Conservation (phyloP, 768 basidiomycete genomes). For the Astraeus odoratus region DNA sequence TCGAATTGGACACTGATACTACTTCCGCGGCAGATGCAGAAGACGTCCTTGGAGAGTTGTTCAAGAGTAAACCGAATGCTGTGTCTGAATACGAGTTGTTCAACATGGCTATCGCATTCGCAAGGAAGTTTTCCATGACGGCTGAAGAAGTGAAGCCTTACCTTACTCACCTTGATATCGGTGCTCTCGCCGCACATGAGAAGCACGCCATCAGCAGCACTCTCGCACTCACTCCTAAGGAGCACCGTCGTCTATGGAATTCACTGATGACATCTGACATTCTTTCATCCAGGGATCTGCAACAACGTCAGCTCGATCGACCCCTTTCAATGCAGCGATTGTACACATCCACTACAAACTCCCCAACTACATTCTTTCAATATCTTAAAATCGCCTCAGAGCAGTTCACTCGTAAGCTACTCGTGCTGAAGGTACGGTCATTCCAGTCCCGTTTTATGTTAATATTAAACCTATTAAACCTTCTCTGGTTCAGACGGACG, state of each 20-base stretch:
- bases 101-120: conserved; percentile 41
- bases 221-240: conserved; percentile 32
- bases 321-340: conserved; percentile 54
- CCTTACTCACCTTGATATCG: conserved; percentile 47
- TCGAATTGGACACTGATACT: conserved; percentile 16
- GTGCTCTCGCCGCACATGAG: conserved; percentile 45
- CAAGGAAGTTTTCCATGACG: conserved; percentile 36
- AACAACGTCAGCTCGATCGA: conserved; percentile 41
- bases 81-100: conserved; percentile 59
- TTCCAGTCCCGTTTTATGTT: background rate
- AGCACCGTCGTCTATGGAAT: conserved; percentile 54
- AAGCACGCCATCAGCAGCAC: conserved; percentile 45
- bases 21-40: conserved; percentile 32
- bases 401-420: conserved; percentile 50
- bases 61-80: conserved; percentile 45
- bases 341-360: conserved; percentile 49
- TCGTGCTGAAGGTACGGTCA: conserved; percentile 46
- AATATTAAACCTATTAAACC: background rate
- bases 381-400: conserved; percentile 50
- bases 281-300: conserved; percentile 42
- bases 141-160: conserved; percentile 33
- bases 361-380: conserved; percentile 53
- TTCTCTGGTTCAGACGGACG: conserved; percentile 41
- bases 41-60: conserved; percentile 36
- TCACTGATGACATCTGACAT: conserved; percentile 58